Evolutionary conservation across 441 rosid genomes (phyloP), one percentile per base, ranked within the genome.

Genomic region (Arabidopsis lyrata): DNA sequence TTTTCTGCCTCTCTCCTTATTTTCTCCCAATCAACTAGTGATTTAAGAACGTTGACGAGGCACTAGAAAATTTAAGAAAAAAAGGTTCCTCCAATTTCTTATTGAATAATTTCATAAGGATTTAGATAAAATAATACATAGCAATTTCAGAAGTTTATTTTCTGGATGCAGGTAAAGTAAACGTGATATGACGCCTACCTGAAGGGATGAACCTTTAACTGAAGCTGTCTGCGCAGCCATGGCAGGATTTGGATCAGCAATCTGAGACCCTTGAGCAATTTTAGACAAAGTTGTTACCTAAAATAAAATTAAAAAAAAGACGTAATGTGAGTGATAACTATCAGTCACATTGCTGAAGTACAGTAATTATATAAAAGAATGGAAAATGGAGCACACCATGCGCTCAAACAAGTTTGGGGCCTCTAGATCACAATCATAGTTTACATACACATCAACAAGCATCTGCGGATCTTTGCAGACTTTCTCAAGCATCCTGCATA

Each of bases 401-500:
- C 98, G 97, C 82, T 96, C 99, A 88, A 96, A 96, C 84, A 96
- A 87, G 85, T 96, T 96, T 0, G 99, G 94, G 63, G 99, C 96
- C 86, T 94, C 96, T 70, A 92, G 91, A 90, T 94, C 99, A 78
- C 99, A 96, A 68, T 96, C 99, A 79, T 96, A 94, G 79, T 94
- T 96, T 79, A 94, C 98, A 86, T 85, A 96, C 57, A 96, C 88
- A 85, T 96, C 99, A 77, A 94, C 97, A 80, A 96, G 99, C 96
- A 92, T 89, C 80, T 96, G 99, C 69, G 99, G 87, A 86, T 96
- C 98, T 79, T 83, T 92, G 78, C 98, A 94, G 49, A 92, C 93
- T 84, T 88, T 93, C 76, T 96, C 98, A 72, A 96, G 94, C 97
- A 92, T 92, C 84, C 99, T 96, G 88, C 72, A 80, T 31, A 1